Evolutionary conservation across 768 basidiomycete genomes (phyloP).

Genomic region (Crepidotus variabilis): DNA sequence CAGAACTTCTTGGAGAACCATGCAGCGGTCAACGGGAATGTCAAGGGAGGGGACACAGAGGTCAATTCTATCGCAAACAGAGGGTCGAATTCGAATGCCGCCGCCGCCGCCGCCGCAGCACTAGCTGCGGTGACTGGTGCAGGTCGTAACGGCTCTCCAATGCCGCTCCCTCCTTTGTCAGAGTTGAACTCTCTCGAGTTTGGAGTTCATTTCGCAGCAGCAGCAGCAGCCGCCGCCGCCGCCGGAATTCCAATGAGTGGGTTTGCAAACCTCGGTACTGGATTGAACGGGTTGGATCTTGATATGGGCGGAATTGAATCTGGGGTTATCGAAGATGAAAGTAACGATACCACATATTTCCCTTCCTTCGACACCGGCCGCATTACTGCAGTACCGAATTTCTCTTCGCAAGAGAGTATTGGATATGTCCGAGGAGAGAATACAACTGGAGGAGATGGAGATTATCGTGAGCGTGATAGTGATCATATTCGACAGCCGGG

Average conservation of each 20-base stretch:
- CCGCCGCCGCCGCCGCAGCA: conserved; percentile 16
- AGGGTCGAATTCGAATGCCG: conserved; percentile 7
- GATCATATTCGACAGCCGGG: conserved; percentile 74
- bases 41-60: not conserved
- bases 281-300: conserved; percentile 14
- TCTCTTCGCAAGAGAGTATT: not conserved
- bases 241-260: conserved; percentile 22
- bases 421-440: conserved; percentile 39
- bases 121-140: conserved; percentile 15
- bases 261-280: conserved; percentile 14
- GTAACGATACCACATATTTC: not conserved
- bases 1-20: conserved; percentile 24
- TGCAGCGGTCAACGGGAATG: conserved; percentile 1
- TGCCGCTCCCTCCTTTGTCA: conserved; percentile 11
- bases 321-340: too few relatives aligned
- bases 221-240: conserved; percentile 22
- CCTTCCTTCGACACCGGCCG: not conserved
- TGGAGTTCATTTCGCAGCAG: conserved; percentile 25
- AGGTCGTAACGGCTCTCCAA: conserved; percentile 16
- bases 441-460: conserved; percentile 45
- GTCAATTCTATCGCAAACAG: conserved; percentile 5
- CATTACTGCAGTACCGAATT: not conserved
- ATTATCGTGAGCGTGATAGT: conserved; percentile 34
- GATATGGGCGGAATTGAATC: not conserved
- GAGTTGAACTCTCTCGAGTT: conserved; percentile 23